Evolutionary conservation across 2,329 filamentous ascomycete species (phyloP).

Genomic region (Capronia americana): DNA sequence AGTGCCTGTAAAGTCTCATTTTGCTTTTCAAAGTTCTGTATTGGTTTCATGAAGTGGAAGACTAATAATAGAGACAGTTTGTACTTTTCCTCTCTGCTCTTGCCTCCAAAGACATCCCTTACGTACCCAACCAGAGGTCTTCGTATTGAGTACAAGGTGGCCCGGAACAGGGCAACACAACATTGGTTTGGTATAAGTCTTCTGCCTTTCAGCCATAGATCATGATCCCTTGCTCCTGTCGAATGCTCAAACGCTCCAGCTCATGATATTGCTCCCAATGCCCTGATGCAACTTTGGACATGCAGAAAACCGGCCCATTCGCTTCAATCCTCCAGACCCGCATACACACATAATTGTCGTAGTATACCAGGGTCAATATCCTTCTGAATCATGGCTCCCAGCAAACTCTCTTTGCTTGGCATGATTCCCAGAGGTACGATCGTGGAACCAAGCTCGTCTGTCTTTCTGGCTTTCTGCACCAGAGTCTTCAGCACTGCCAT

Average conservation of each 20-base stretch:
- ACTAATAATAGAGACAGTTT: conserved; percentile 13
- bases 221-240: conserved; percentile 1
- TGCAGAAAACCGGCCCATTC: conserved; percentile 2
- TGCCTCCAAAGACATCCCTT: conserved; percentile 8
- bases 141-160: conserved; percentile 16
- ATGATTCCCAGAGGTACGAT: conserved; percentile 66
- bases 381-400: conserved; percentile 71
- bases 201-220: conserved; percentile 1
- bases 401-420: conserved; percentile 70
- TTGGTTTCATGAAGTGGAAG: conserved; percentile 16
- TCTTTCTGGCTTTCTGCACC: conserved; percentile 67
- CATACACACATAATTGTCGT: conserved; percentile 71
- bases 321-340: conserved; percentile 55
- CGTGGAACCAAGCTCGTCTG: conserved; percentile 59
- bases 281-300: conserved; percentile 6
- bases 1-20: background rate
- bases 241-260: conserved; percentile 10
- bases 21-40: conserved; percentile 5
- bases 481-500: conserved; percentile 72
- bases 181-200: conserved; percentile 1
- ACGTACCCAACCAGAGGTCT: conserved; percentile 20
- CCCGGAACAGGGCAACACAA: conserved; percentile 6
- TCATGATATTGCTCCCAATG: conserved; percentile 1
- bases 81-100: conserved; percentile 14
- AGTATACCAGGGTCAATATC: conserved; percentile 69